A percentile compares a stretch with the other conserved stretches of the same genome.
Conservation (phyloP, 2,329 filamentous ascomycete genomes). For the Lachnum nothofagi region DNA sequence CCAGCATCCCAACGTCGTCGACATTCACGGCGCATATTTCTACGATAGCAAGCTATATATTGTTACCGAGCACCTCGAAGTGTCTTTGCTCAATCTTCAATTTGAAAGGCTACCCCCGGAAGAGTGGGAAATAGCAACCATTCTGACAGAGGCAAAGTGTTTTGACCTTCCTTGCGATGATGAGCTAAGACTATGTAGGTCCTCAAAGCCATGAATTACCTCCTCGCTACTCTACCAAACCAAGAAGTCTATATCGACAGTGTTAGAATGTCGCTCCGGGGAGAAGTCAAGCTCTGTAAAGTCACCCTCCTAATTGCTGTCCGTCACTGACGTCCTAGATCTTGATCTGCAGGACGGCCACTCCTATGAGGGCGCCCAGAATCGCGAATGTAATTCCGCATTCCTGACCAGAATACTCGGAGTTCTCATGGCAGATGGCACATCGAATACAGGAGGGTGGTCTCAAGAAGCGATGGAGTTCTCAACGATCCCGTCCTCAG, state of each 20-base stretch:
- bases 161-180: background rate
- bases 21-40: slow-evolving; percentile 18
- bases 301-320: background rate
- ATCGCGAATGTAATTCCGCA: slow-evolving; percentile 10
- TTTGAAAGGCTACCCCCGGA: slow-evolving; percentile 13
- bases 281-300: slow-evolving; percentile 19
- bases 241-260: slow-evolving; percentile 13
- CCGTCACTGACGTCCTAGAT: slow-evolving; percentile 8
- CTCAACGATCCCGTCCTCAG: slow-evolving; percentile 11
- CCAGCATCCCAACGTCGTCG: slow-evolving; percentile 16
- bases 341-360: slow-evolving; percentile 15
- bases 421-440: slow-evolving; percentile 14
- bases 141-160: slow-evolving; percentile 15
- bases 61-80: slow-evolving; percentile 11
- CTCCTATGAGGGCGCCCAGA: slow-evolving; percentile 2
- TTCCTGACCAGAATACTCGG: slow-evolving; percentile 17
- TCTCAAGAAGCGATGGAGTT: slow-evolving; percentile 16
- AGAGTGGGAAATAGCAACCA: slow-evolving; percentile 19
- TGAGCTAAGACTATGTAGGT: slow-evolving; percentile 10
- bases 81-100: slow-evolving; percentile 14
- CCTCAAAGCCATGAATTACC: slow-evolving; percentile 19
- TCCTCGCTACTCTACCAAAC: slow-evolving; percentile 10
- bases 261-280: slow-evolving; percentile 13
- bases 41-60: slow-evolving; percentile 11
- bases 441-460: slow-evolving; percentile 8